These are phyloP conservation scores for Scalesia atractyloides DNA, from an alignment of 129 eudicot species.

Conservation along the genomic window DNA sequence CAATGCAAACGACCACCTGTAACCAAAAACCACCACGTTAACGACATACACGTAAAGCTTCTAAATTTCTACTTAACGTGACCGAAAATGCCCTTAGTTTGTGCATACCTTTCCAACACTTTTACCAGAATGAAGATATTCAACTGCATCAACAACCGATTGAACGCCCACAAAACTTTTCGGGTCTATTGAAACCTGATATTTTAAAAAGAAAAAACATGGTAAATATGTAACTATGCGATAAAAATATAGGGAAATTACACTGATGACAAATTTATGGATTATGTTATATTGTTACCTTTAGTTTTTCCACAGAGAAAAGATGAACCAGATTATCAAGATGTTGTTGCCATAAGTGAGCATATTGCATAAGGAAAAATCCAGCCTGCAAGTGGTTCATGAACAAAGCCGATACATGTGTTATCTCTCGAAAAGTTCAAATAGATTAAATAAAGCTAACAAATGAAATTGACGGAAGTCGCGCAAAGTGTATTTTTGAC, in stretches of 20 bases:
- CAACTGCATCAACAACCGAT: constrained; percentile 93
- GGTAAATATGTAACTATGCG: background rate
- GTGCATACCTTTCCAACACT: constrained; percentile 89
- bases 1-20: constrained; percentile 92
- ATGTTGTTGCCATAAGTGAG: constrained; percentile 88
- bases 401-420: constrained; percentile 7
- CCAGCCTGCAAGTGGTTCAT: constrained; percentile 63
- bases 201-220: background rate
- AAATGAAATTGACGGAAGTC: background rate
- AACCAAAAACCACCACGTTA: constrained; percentile 16
- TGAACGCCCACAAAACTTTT: constrained; percentile 66
- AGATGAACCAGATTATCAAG: constrained; percentile 67
- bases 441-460: background rate
- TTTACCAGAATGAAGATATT: constrained; percentile 94
- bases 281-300: constrained; percentile 47
- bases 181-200: constrained; percentile 74
- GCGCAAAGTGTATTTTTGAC: background rate
- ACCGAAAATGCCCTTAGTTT: background rate
- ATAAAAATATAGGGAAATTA: background rate
- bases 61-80: background rate
- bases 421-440: background rate
- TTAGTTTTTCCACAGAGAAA: constrained; percentile 63
- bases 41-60: background rate
- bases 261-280: background rate
- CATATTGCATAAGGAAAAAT: constrained; percentile 82